Evolutionary conservation across 2,329 filamentous ascomycete genomes (phyloP).

Genomic region (Xylaria sp.): DNA sequence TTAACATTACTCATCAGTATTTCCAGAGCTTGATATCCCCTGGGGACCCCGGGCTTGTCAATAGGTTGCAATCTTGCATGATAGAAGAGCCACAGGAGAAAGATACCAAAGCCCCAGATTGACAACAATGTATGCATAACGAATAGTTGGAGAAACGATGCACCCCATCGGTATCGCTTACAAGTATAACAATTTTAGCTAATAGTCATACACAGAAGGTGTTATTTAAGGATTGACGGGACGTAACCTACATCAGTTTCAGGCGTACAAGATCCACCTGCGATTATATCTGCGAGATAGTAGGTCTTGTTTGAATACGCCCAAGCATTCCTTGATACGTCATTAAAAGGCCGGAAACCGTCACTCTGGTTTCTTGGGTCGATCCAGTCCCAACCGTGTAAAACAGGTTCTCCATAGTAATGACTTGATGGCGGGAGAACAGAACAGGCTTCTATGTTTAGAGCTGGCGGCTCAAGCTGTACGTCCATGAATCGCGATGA

Average conservation of each 20-base stretch:
- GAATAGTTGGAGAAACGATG: constrained; percentile 1
- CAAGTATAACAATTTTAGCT: not conserved
- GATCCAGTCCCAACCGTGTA: too few species aligned
- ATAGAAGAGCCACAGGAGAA: not conserved
- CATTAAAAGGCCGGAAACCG: too few species aligned
- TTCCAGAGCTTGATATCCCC: constrained; percentile 4
- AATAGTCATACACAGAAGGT: too few species aligned
- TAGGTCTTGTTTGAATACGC: constrained; percentile 3
- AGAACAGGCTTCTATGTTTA: too few species aligned
- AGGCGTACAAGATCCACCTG: not conserved
- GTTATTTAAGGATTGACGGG: not conserved
- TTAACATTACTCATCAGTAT: not conserved
- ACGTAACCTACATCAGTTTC: constrained; percentile 7
- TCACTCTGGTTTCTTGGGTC: too few species aligned
- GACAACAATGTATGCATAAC: not conserved
- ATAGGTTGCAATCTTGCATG: not conserved
- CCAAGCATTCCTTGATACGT: too few species aligned
- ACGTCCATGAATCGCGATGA: too few species aligned
- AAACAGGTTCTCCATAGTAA: too few species aligned
- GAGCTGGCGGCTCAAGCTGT: too few species aligned
- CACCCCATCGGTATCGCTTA: constrained; percentile 11
- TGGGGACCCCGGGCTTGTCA: not conserved
- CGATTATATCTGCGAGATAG: not conserved
- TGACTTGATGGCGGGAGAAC: too few species aligned
- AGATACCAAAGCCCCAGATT: not conserved